These are phyloP conservation scores for Gracilariopsis chorda DNA, from an alignment of 23 red algal species.

Conservation along the genomic window DNA sequence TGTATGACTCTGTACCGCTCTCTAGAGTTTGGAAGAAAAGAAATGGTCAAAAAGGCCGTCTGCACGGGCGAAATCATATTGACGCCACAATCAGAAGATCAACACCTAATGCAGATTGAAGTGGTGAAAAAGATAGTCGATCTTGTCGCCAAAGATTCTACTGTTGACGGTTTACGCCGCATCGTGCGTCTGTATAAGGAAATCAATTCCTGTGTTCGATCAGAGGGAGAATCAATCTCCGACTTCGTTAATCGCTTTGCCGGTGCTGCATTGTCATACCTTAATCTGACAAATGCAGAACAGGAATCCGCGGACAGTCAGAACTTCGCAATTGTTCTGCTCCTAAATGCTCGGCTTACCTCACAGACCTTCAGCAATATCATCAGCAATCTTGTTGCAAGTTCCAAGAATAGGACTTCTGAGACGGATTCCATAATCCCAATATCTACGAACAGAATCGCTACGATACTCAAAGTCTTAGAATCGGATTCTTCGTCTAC, in stretches of 20 bases:
- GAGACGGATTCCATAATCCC: background rate
- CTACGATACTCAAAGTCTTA: too few relatives aligned
- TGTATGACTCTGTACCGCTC: slow-evolving; percentile 5
- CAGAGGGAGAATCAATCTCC: background rate
- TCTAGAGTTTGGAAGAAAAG: background rate
- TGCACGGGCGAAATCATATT: slow-evolving; percentile 6
- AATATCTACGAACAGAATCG: background rate
- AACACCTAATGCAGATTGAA: background rate
- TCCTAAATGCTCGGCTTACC: background rate
- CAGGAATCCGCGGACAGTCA: background rate
- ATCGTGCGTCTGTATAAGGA: slow-evolving; percentile 13
- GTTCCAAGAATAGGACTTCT: background rate
- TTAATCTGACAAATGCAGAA: background rate
- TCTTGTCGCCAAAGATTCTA: slow-evolving; percentile 36
- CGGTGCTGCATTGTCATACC: background rate
- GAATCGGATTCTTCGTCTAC: too few relatives aligned
- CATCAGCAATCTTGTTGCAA: background rate
- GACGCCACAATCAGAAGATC: background rate
- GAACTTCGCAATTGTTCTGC: background rate
- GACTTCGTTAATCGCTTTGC: background rate
- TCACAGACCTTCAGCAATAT: background rate
- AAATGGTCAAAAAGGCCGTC: too few relatives aligned
- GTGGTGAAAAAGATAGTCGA: slow-evolving; percentile 5
- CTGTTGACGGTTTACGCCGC: background rate
- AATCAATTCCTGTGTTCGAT: background rate